Evolutionary conservation across 2,329 filamentous ascomycete species (phyloP), one percentile per base, ranked within the genome.

Genomic region (Trichoderma guizhouense): DNA sequence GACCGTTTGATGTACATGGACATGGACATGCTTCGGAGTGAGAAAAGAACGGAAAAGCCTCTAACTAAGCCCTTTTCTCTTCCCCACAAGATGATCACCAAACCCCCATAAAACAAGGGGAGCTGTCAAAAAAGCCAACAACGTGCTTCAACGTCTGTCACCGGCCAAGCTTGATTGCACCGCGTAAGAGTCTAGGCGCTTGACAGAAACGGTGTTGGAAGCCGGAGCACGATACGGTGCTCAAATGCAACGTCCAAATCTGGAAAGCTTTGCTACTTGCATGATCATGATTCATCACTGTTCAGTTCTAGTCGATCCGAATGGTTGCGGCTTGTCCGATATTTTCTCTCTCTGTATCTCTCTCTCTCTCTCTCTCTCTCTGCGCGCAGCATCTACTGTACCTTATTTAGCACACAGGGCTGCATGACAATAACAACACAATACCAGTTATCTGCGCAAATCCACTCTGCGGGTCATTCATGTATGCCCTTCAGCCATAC

Each of bases 351-450:
- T 18, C 1, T 18, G 15, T 18, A 7, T 43, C 7, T 43, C 65
- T 18, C 1, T 18, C 36, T 18, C 15, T 43, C 7, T 43, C 39
- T n/a, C 15, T 36, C 34, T 43, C 39, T n/a, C 15, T 36, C 34
- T 34, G 12, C 34, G 14, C 26, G 53, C n/a, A 14, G 11, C 65
- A 68, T 34, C 39, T 43, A 43, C 43, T n/a, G 7, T 24, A 32
- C n/a, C 6, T 61, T 7, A 11, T 39, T 21, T 7, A n/a, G 30
- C 32, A 7, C 57, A 21, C 47, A 30, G 6, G 32, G 34, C 65
- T 68, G 51, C 55, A 51, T 61, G 66, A 61, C 65, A 69, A 61
- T 69, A 69, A 55, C 55, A 69, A 51, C 51, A 51, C 66, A 69
- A 61, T 69, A 69, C 66, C 30, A 43, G 26, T 14, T 18, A 32